Base-by-base conservation (phyloP, 169 alveolate species). In the Plasmodium relictum region DNA sequence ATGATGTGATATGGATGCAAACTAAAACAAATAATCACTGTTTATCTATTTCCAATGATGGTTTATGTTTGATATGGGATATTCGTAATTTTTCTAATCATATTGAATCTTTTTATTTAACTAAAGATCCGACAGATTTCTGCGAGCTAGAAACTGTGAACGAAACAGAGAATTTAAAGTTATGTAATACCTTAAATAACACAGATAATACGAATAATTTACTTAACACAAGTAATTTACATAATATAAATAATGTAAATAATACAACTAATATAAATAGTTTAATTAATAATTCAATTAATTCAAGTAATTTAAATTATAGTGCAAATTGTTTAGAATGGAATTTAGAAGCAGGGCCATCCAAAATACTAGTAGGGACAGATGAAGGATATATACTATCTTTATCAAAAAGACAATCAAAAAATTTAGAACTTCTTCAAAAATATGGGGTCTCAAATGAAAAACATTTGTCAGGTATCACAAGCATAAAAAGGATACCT, bases 311-410 rank as follows among this genome's bases (percentile, higher is more conserved):
- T 56, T 48, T 31, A 26, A 63, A 44, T 59, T 83, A 83, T 61
- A 68, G 91, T 45, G 85, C 91, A 24, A 83, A 83, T 50, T 83
- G 83, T 44, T 48, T 83, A 10, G 91, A 83, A 18, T 83, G 91
- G 91, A 68, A 69, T 45, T 8, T 83, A 39, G 91, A 83, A 61
- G 91, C 91, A 10, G 91, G 91, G 3, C 91, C 91, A 6, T 83
- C 91, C n/a, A 83, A 83, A 62, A 83, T 83, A 12, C 26, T 83
- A 42, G 63, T 83, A 3, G 91, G 91, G 12, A 68, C 91, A 39
- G 91, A 83, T 44, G 91, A 83, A 68, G 91, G 91, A 6, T 83
- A 83, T 44, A 72, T 83, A 6, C 31, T 83, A 54, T 83, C 91
- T 45, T 45, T 83, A 50, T 83, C 91, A 12, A 83, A 83, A 59